A percentile compares a stretch with the other conserved stretches of the same genome.
Evolutionary conservation across 73 alveolate genomes (phyloP).

Genomic region (Tetrahymena malaccensis): DNA sequence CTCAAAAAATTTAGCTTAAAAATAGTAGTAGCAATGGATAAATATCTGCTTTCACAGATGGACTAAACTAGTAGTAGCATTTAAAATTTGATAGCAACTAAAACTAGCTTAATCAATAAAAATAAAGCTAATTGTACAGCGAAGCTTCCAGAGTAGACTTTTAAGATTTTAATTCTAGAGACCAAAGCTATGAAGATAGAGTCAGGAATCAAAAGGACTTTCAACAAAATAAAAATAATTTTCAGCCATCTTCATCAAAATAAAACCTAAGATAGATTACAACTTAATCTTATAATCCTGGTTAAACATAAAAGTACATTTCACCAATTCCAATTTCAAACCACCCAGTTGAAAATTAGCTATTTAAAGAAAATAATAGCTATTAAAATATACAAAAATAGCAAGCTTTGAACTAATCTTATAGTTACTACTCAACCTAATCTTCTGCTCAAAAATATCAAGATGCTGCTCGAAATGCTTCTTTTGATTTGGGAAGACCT

Average conservation of each 20-base stretch:
- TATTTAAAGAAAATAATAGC: neutral
- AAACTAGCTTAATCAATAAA: neutral
- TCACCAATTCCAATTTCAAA: neutral
- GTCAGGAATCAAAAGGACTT: neutral
- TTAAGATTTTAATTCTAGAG: neutral
- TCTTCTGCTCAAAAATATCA: neutral
- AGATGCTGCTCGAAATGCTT: neutral
- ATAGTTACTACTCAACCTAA: neutral
- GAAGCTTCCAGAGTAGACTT: neutral
- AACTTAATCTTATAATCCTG: neutral
- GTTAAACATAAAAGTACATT: neutral
- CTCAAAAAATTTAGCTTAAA: neutral
- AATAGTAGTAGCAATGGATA: neutral
- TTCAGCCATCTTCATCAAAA: neutral
- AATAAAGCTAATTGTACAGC: neutral
- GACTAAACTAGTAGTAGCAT: neutral
- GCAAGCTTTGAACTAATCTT: neutral
- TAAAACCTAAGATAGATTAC: neutral
- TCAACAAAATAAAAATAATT: neutral
- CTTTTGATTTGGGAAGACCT: neutral
- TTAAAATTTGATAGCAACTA: neutral
- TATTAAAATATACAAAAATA: neutral
- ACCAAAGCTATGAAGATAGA: neutral
- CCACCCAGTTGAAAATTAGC: neutral
- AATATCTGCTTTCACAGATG: neutral